Base-by-base conservation (phyloP, 148 eudicot genomes). In the Salicornia ramosissima region DNA sequence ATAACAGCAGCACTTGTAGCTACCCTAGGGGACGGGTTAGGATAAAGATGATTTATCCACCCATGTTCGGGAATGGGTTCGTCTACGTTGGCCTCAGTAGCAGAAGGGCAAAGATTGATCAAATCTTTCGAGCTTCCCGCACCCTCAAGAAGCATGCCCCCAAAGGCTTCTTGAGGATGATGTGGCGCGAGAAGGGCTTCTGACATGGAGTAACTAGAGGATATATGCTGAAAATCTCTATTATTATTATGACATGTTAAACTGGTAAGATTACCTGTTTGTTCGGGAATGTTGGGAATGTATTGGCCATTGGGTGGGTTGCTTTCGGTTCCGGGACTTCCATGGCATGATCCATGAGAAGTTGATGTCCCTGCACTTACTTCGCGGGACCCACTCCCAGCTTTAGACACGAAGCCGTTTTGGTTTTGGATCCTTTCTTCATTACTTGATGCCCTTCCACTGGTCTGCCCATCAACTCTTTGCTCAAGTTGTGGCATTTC, bases 281-380 rank as follows among this genome's bases (percentile, higher is more conserved):
- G 84, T 64, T 87, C 86, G 13, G 65, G 69, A 21, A 78, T 49
- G 53, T 69, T 71, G 36, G 80, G 75, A 71, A 70, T 74, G 39
- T 50, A 75, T 0, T 29, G 80, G 43, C 82, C 85, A 28, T 77
- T 79, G 49, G 72, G 84, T 12, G 78, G 81, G 39, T 80, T 85
- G 64, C 75, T 80, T 77, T 86, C 88, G 65, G 68, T 74, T 64
- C 77, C 80, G 5, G 80, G 80, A 64, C 88, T 85, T 60, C 86
- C 86, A 42, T 85, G 95, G 74, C 85, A 83, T 31, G 97, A 89
- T 62, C 87, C 89, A 63, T 86, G 88, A 50, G 97, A 92, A 57
- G 87, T 84, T n/a, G 92, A 87, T 36, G 86, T 81, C 31, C 96
- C 93, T 2, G 81, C 71, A 77, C 97, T 91, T 71, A 81, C 88